These are phyloP conservation scores for Yarrowia yakushimensis DNA, from an alignment of 805 yeast species.

Conservation along the genomic window DNA sequence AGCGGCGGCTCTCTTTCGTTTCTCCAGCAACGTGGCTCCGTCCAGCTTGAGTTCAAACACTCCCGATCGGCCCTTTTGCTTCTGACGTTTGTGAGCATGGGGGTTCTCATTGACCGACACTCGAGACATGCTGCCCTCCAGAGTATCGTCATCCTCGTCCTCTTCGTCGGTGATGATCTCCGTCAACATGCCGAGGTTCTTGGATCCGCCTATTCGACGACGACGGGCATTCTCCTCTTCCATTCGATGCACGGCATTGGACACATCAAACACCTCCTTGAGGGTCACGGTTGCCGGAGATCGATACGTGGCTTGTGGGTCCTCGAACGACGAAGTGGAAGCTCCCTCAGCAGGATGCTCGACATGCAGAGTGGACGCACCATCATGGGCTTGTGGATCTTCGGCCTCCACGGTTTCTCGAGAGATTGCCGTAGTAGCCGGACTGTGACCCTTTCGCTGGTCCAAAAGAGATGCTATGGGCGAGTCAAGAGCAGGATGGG, in stretches of 20 bases:
- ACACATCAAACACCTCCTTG: constrained; percentile 81
- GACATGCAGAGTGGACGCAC: not conserved
- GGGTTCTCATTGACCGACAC: constrained; percentile 27
- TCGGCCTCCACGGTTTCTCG: constrained; percentile 15
- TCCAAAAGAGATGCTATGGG: constrained; percentile 28
- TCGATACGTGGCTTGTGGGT: constrained; percentile 28
- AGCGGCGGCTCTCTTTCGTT: constrained; percentile 40
- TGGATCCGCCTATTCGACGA: constrained; percentile 29
- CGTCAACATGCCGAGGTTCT: constrained; percentile 26
- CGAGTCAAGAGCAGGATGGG: constrained; percentile 31
- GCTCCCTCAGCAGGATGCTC: constrained; percentile 10
- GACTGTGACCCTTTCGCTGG: constrained; percentile 15
- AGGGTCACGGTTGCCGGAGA: constrained; percentile 67
- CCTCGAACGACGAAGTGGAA: constrained; percentile 25
- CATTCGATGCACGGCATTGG: constrained; percentile 79
- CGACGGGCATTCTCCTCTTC: constrained; percentile 55
- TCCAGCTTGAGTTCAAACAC: constrained; percentile 58
- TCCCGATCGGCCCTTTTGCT: constrained; percentile 29
- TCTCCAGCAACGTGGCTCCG: constrained; percentile 59
- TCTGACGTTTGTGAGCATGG: constrained; percentile 26
- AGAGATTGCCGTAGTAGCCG: constrained; percentile 14
- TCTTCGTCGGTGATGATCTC: constrained; percentile 37
- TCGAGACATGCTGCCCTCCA: constrained; percentile 27
- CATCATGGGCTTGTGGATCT: not conserved
- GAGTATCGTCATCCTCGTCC: constrained; percentile 32